Evolutionary conservation across 768 basidiomycete species (phyloP), one percentile per base, ranked within the genome.

Genomic region (Mycena venus): DNA sequence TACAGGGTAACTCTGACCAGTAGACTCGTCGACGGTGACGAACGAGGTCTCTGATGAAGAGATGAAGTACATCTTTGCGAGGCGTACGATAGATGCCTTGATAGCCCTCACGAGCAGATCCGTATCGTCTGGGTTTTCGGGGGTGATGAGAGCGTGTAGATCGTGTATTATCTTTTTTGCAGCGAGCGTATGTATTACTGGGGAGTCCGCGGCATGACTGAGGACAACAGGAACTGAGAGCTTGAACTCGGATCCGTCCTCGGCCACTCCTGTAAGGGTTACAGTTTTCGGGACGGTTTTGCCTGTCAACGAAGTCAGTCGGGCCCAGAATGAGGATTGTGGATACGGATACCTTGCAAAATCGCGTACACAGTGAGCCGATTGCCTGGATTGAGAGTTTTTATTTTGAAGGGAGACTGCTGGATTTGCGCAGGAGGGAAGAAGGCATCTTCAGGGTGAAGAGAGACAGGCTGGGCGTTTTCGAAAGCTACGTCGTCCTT

Each of bases 21-120:
- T n/a, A 31, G 72, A 70, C 32, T 73, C 74, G 44, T 78, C 75
- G 34, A 78, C 77, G n/a, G 72, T 75, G 29, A 78, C 75, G 32
- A 76, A 76, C 12, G 75, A 76, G 15, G 75, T 76, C 7, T 76
- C 71, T n/a, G 71, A 72, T 14, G 77, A 75, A 0, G 70, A 21
- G 53, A 78, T 75, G 17, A 72, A 78, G 69, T 78, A 78, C 23
- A 34, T 53, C 58, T 58, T 78, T 21, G 68, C 77, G 7, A 78
- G 77, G 3, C 77, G 62, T 17, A 73, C 72, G 42, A 78, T 75
- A 9, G 53, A 34, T 21, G 72, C 72, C 21, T 70, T 68, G 29
- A 78, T 34, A 10, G 68, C 64, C 36, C 70, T 58, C 25, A 53
- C 55, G 17, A 68, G 56, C 9, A 72, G 63, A 34, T 70, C 60